Evolutionary conservation across 2,329 filamentous ascomycete species (phyloP).

Genomic region (Arthrobotrys sphaeroides): DNA sequence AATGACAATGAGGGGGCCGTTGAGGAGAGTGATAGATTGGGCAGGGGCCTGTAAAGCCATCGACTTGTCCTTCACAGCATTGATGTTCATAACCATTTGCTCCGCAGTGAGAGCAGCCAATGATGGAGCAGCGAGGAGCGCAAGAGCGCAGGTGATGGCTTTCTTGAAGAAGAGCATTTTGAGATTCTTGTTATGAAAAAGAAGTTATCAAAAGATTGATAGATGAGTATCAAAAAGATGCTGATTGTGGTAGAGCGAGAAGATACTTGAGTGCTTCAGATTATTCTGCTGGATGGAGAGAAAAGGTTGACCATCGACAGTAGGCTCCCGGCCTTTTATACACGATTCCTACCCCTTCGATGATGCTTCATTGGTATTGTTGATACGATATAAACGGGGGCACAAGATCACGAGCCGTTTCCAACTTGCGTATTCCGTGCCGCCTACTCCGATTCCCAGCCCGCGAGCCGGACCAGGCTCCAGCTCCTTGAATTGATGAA

Average conservation of each 20-base stretch:
- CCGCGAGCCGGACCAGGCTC: too few relatives aligned
- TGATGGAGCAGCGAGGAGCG: slow-evolving; percentile 52
- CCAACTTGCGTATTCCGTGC: neutral
- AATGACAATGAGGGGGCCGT: slow-evolving; percentile 56
- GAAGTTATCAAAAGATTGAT: neutral
- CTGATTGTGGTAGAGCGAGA: neutral
- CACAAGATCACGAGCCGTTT: neutral
- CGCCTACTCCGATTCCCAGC: too few relatives aligned
- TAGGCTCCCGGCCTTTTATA: neutral
- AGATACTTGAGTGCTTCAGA: neutral
- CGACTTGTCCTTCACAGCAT: slow-evolving; percentile 57
- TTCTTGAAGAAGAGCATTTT: slow-evolving; percentile 55
- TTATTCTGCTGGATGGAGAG: neutral
- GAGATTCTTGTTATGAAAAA: neutral
- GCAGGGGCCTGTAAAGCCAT: slow-evolving; percentile 58
- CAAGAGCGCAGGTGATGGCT: slow-evolving; percentile 45
- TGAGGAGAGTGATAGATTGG: slow-evolving; percentile 58
- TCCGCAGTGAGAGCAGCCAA: slow-evolving; percentile 49
- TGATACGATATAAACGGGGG: neutral
- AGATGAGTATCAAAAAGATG: neutral
- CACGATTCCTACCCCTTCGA: neutral
- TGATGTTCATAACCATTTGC: slow-evolving; percentile 57
- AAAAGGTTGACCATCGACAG: neutral
- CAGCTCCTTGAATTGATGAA: too few relatives aligned
- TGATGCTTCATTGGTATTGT: neutral